phyloP scores from a whole-genome alignment of 768 basidiomycete genomes.

The Crucibulum laeve region DNA sequence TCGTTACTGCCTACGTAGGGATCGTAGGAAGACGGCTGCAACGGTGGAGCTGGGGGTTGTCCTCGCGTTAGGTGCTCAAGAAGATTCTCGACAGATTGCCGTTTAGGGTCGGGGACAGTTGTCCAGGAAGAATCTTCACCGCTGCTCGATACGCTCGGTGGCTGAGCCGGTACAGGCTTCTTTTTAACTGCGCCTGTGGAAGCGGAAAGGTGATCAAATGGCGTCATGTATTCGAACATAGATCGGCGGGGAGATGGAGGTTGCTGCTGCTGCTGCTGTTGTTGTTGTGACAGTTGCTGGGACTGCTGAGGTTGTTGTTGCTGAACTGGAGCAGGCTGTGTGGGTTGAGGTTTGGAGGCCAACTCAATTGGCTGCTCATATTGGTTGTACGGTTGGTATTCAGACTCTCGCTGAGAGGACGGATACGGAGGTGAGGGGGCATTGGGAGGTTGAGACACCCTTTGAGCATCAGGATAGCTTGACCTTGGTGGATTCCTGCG shows the following conservation, averaged over 20 bases:
- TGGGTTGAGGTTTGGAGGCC: conserved; percentile 30
- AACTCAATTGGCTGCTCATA: conserved; percentile 38
- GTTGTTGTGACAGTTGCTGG: conserved; percentile 22
- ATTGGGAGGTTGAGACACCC: conserved; percentile 28
- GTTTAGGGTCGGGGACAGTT: conserved; percentile 56
- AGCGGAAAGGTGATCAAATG: conserved; percentile 76
- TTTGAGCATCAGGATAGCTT: conserved; percentile 46
- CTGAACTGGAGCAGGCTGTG: conserved; percentile 17
- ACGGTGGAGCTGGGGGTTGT: conserved; percentile 31
- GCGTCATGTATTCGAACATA: conserved; percentile 82
- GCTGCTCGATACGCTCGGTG: conserved; percentile 35
- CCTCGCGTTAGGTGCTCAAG: conserved; percentile 66
- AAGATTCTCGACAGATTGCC: conserved; percentile 80
- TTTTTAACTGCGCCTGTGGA: conserved; percentile 52
- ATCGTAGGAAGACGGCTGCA: conserved; percentile 39
- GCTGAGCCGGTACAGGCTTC: conserved; percentile 56
- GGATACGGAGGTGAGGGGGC: conserved; percentile 47
- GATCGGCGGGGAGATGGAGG: conserved; percentile 73
- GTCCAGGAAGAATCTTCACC: conserved; percentile 64
- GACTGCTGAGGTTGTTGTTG: conserved; percentile 23
- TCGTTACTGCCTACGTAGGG: conserved; percentile 39
- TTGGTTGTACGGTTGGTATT: conserved; percentile 40
- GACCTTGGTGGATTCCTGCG: conserved; percentile 43
- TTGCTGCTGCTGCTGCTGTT: conserved; percentile 35
- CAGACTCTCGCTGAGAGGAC: conserved; percentile 36